Conservation (phyloP, 441 rosid genomes). For the Euphorbia corollata region DNA sequence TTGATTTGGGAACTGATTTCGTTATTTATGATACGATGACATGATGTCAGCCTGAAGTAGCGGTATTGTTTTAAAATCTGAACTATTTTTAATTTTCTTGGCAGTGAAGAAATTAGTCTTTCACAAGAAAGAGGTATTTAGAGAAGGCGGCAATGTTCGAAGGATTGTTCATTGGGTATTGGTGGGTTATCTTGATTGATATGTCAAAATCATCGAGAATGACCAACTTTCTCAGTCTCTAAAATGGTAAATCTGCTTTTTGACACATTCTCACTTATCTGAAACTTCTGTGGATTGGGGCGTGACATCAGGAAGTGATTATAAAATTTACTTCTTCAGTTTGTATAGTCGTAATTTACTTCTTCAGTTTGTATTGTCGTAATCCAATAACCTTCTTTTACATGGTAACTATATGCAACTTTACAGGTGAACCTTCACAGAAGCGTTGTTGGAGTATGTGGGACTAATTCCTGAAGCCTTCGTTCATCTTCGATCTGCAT, state of each 20-base stretch:
- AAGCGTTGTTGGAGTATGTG: constrained; percentile 66
- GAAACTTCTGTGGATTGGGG: neutral
- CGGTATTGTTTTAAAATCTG: too few species aligned
- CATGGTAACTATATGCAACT: neutral
- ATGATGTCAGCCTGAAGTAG: too few species aligned
- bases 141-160: constrained; percentile 51
- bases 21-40: too few species aligned
- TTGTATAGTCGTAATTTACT: too few species aligned
- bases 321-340: neutral
- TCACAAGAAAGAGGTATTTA: neutral
- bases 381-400: neutral
- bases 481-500: constrained; percentile 74
- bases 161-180: constrained; percentile 59
- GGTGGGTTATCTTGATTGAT: constrained; percentile 62
- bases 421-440: constrained; percentile 12
- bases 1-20: too few species aligned
- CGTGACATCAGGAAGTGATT: neutral
- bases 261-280: neutral
- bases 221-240: constrained; percentile 68
- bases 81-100: too few species aligned
- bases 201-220: constrained; percentile 64
- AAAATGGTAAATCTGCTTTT: constrained; percentile 35
- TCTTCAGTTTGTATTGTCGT: neutral
- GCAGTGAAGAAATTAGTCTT: neutral
- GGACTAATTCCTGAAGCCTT: constrained; percentile 77